Evolutionary conservation across 257 asterid genomes (phyloP).

Genomic region (Hygrophila difformis): DNA sequence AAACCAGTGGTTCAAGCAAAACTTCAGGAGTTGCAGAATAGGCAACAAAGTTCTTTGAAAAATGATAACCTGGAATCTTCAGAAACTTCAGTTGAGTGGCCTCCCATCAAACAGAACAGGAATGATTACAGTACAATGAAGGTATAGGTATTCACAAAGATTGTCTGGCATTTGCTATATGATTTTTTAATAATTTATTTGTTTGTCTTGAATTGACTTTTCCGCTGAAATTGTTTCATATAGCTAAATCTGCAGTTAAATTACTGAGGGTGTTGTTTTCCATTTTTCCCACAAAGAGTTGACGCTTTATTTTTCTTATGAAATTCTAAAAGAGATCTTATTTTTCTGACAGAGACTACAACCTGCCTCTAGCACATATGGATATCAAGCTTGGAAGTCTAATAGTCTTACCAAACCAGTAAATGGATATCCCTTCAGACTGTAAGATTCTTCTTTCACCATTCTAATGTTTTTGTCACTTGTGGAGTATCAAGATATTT

Average conservation of each 20-base stretch:
- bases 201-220: conserved; percentile 5
- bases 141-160: conserved; percentile 28
- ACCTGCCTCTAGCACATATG: conserved; percentile 33
- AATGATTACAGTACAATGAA: conserved; percentile 30
- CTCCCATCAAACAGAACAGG: conserved; percentile 37
- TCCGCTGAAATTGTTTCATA: conserved; percentile 12
- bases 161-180: conserved; percentile 5
- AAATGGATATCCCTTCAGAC: conserved; percentile 39
- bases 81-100: conserved; percentile 34
- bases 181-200: conserved; percentile 5
- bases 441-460: conserved; percentile 38
- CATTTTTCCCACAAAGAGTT: too few species aligned
- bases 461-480: conserved; percentile 9
- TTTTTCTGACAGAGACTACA: conserved; percentile 33
- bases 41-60: conserved; percentile 27
- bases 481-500: too few species aligned
- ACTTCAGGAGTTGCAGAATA: conserved; percentile 51
- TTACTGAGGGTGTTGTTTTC: too few species aligned
- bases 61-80: conserved; percentile 29
- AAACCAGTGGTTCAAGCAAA: conserved; percentile 68
- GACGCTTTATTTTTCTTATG: not conserved
- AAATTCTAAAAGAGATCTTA: too few species aligned
- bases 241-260: not conserved
- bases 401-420: conserved; percentile 37
- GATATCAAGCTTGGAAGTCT: conserved; percentile 34